Base-by-base conservation (phyloP, 192 early-diverging fungal genomes). In the Coemansia sp. region DNA sequence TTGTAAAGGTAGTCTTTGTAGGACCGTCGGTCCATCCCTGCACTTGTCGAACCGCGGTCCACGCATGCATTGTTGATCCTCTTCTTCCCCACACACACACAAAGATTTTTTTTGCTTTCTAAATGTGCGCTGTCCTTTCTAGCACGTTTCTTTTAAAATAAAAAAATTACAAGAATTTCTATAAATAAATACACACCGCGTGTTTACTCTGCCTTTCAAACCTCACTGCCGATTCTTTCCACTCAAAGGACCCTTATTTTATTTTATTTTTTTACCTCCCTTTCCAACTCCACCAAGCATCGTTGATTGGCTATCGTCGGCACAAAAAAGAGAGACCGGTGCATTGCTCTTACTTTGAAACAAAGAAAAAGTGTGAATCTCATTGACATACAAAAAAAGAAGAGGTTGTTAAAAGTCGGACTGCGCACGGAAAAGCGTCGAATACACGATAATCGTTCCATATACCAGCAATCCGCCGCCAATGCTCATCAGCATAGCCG, bases 401-500 rank as follows among this genome's bases (percentile, higher is more conserved):
- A 71, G 39, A 44, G 31, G 57, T n/a, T 7, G 34, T 74, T 29
- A 82, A 64, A 77, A 80, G 19, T 85, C 78, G 1, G 69, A 50
- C 19, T 58, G 78, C 39, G 68, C 70, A 62, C 78, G 70, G 63
- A 85, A 85, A 21, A 85, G 46, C 23, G 76, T 70, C 29, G 73
- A 67, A 42, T 85, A 85, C 19, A 63, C 76, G 32, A 85, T 89
- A 82, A 96, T 97, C 25, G 95, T 97, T 27, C 88, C 88, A 69
- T 99, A 99, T 27, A 99, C 94, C 77, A 99, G 68, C 23, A 93
- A 63, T n/a, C 97, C 97, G 37, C 97, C 97, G 6, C 81, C 65
- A 45, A 95, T 85, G 78, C 94, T 96, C 88, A 99, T 91, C 19
- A 88, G 58, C 95, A 97, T 97, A 0, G 97, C 95, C 11, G 88